phyloP scores from a whole-genome alignment of 495 filamentous ascomycete species.

The Trichoderma orchidacearum region DNA sequence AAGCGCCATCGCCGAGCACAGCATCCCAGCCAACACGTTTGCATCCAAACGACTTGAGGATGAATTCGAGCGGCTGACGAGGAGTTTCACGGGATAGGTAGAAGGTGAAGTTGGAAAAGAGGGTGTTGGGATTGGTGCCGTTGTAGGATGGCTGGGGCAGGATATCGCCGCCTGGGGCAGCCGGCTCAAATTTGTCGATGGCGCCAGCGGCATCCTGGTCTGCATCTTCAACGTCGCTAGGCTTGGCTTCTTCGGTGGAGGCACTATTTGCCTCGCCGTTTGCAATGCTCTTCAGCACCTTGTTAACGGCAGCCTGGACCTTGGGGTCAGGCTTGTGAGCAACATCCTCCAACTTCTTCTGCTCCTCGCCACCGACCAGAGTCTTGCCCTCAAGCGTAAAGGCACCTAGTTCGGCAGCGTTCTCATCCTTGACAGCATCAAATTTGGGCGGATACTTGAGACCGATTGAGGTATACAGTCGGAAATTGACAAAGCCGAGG shows the following conservation, averaged over 20 bases:
- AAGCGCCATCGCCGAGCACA: slow-evolving; percentile 80
- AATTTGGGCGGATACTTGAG: slow-evolving; percentile 93
- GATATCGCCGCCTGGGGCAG: slow-evolving; percentile 66
- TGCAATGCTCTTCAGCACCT: slow-evolving; percentile 34
- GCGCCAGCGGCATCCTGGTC: slow-evolving; percentile 36
- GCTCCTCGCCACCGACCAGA: slow-evolving; percentile 32
- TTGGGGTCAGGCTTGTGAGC: slow-evolving; percentile 31
- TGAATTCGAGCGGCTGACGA: slow-evolving; percentile 79
- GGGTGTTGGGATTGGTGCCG: slow-evolving; percentile 39
- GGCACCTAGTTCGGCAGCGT: slow-evolving; percentile 80
- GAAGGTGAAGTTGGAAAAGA: slow-evolving; percentile 81
- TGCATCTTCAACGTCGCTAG: slow-evolving; percentile 30
- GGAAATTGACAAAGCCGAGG: slow-evolving; percentile 88
- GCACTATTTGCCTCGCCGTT: slow-evolving; percentile 28
- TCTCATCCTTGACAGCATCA: slow-evolving; percentile 70
- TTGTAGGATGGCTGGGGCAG: slow-evolving; percentile 66
- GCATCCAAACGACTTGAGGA: slow-evolving; percentile 89
- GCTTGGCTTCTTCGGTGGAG: slow-evolving; percentile 26
- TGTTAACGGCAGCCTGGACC: slow-evolving; percentile 41
- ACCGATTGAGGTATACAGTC: slow-evolving; percentile 80
- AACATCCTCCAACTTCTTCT: slow-evolving; percentile 41
- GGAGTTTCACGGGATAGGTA: slow-evolving; percentile 92
- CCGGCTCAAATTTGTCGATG: slow-evolving; percentile 80
- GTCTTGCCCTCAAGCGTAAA: slow-evolving; percentile 69
- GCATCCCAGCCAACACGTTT: slow-evolving; percentile 91